phyloP scores from a whole-genome alignment of 352 stramenopile genomes.

The Globisporangium abappressorium region DNA sequence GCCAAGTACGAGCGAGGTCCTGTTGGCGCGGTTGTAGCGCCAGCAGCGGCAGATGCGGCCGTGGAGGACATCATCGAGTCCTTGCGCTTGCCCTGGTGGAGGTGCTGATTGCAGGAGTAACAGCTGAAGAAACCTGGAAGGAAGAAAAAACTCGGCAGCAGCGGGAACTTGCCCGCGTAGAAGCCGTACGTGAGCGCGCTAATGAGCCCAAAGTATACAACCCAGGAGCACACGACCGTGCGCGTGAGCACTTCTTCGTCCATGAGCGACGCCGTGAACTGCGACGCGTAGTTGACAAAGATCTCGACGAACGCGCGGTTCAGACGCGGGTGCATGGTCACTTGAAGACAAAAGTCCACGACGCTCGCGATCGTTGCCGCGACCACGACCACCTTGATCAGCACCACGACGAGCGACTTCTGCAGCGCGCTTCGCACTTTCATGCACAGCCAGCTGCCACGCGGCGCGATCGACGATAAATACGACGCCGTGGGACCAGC shows the following conservation, averaged over 20 bases:
- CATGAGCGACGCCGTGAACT: slow-evolving; percentile 54
- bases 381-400: slow-evolving; percentile 51
- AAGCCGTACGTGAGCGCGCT: slow-evolving; percentile 51
- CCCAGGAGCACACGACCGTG: slow-evolving; percentile 52
- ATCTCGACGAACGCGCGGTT: slow-evolving; percentile 68
- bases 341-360: slow-evolving; percentile 66
- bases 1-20: slow-evolving; percentile 21
- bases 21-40: neutral
- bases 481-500: slow-evolving; percentile 20
- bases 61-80: slow-evolving; percentile 42
- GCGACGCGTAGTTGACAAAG: slow-evolving; percentile 61
- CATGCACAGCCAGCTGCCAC: slow-evolving; percentile 11
- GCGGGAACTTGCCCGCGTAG: slow-evolving; percentile 45
- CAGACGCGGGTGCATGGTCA: slow-evolving; percentile 63
- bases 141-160: slow-evolving; percentile 48
- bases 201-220: slow-evolving; percentile 44
- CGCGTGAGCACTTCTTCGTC: slow-evolving; percentile 62
- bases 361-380: slow-evolving; percentile 58
- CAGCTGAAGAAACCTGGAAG: slow-evolving; percentile 26
- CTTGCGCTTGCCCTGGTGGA: slow-evolving; percentile 35
- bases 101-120: slow-evolving; percentile 31
- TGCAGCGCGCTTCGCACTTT: slow-evolving; percentile 14
- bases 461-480: slow-evolving; percentile 24
- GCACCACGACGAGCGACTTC: slow-evolving; percentile 25
- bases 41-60: slow-evolving; percentile 10